Percentiles rank a stretch among this genome's conserved stretches.
phyloP scores from a whole-genome alignment of 306 rosid species.

The Crotalaria pallida region DNA sequence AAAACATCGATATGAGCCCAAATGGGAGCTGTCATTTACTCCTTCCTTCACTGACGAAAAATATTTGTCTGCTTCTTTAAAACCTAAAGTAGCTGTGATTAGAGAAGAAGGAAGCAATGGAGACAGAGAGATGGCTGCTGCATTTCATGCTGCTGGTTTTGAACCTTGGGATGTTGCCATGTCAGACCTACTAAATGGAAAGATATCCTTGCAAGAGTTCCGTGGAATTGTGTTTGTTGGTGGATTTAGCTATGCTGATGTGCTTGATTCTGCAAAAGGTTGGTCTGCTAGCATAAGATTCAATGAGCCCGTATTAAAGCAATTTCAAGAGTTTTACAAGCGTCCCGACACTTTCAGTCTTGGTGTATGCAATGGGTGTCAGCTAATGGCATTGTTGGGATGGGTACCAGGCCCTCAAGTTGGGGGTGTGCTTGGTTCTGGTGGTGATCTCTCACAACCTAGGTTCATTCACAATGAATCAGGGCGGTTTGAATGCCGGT shows the following conservation, averaged over 20 bases:
- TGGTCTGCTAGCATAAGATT: slow-evolving; percentile 86
- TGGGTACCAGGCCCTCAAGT: slow-evolving; percentile 90
- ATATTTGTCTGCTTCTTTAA: slow-evolving; percentile 39
- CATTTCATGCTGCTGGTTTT: slow-evolving; percentile 72
- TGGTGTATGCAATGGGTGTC: slow-evolving; percentile 95
- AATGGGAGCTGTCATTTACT: slow-evolving; percentile 62
- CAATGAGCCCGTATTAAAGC: slow-evolving; percentile 58
- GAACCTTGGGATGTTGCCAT: slow-evolving; percentile 88
- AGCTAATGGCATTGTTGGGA: slow-evolving; percentile 91
- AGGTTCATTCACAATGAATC: slow-evolving; percentile 88
- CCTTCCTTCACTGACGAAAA: slow-evolving; percentile 67
- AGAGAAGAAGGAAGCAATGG: slow-evolving; percentile 98
- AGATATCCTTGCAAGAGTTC: slow-evolving; percentile 53
- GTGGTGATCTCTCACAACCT: slow-evolving; percentile 85
- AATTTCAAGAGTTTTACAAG: slow-evolving; percentile 80
- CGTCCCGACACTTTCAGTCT: slow-evolving; percentile 85
- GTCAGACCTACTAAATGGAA: slow-evolving; percentile 79
- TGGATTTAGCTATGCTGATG: slow-evolving; percentile 93
- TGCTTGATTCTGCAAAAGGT: slow-evolving; percentile 92
- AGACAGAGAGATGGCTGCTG: slow-evolving; percentile 94
- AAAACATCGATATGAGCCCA: slow-evolving; percentile 62
- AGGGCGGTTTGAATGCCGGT: slow-evolving; percentile 89
- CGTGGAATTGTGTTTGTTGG: slow-evolving; percentile 78
- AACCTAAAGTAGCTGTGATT: slow-evolving; percentile 83
- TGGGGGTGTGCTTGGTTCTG: slow-evolving; percentile 76